Evolutionary conservation across 2,329 filamentous ascomycete genomes (phyloP), one percentile per base, ranked within the genome.

Genomic region (Trichoderma aggressivum): DNA sequence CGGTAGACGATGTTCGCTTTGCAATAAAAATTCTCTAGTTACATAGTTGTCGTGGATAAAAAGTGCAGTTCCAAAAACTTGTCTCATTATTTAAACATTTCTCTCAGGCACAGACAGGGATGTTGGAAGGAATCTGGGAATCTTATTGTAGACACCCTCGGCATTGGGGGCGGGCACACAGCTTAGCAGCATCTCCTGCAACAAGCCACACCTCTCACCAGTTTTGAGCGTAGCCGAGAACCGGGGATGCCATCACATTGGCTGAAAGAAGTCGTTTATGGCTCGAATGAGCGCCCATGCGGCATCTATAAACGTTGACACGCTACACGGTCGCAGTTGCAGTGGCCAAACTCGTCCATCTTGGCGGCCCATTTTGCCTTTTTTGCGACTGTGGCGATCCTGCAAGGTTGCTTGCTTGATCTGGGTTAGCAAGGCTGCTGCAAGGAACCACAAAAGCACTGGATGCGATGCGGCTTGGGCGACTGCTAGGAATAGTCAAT

Each of bases 311-410:
- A 69, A 61, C 65, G 58, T 34, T 16, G 18, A 60, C 56, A 36
- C 65, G 56, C 65, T 60, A 61, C 12, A 36, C 26, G 65, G 65
- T 30, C 65, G 65, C 65, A 61, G 55, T 18, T 26, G 14, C 14
- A 11, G 56, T 34, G 65, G 65, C 65, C 65, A 34, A 53, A 26
- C 30, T 32, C 39, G 56, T 69, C 65, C 55, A 60, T n/a, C 32
- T 50, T 69, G 65, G 65, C 65, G 65, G 65, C 65, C 65, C 65
- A 69, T 69, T 69, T 69, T 69, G 56, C 65, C 65, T 69, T 69
- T 68, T 36, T 69, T 69, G 55, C 56, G 39, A 50, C 28, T 36
- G 55, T 69, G 56, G 55, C 65, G 55, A 69, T 67, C 64, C 64
- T 67, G 55, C 55, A 59, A 67, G 64, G 64, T 67, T 67, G 64